These are phyloP conservation scores for Leishmania amazonensis DNA, from an alignment of 208 protist genomes.

Conservation along the genomic window DNA sequence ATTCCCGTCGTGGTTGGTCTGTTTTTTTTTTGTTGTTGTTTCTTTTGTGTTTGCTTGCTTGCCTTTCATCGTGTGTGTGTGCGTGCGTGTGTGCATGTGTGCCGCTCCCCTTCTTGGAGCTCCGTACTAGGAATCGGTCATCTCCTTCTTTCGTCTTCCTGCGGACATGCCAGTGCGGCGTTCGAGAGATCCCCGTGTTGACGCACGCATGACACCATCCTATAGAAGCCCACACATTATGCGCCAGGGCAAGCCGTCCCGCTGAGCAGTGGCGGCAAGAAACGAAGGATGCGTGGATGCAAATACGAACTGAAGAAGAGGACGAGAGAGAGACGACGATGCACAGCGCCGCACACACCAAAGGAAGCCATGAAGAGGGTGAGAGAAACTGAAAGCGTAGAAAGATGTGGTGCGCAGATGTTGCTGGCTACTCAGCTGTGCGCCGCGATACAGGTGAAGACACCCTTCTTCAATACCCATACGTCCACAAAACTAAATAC, in stretches of 20 bases:
- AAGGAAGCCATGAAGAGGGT: neutral
- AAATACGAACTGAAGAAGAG: neutral
- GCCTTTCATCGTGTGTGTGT: too few species aligned
- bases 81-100: too few species aligned
- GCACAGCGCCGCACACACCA: too few species aligned
- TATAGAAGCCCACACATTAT: neutral
- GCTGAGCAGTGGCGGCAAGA: neutral
- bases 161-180: neutral
- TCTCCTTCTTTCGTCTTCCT: neutral
- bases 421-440: neutral
- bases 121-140: neutral
- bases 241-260: neutral
- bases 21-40: too few species aligned
- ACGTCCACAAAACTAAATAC: neutral
- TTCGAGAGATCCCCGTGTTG: neutral
- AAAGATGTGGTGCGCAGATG: neutral
- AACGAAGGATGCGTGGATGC: neutral
- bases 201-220: neutral
- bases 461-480: neutral
- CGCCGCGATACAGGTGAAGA: neutral
- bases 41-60: too few species aligned
- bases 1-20: too few species aligned
- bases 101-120: neutral
- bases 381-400: slow-evolving; percentile 1
- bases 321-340: neutral